phyloP scores from a whole-genome alignment of 192 early-diverging fungal genomes.

The Spizellomyces punctatus region DNA sequence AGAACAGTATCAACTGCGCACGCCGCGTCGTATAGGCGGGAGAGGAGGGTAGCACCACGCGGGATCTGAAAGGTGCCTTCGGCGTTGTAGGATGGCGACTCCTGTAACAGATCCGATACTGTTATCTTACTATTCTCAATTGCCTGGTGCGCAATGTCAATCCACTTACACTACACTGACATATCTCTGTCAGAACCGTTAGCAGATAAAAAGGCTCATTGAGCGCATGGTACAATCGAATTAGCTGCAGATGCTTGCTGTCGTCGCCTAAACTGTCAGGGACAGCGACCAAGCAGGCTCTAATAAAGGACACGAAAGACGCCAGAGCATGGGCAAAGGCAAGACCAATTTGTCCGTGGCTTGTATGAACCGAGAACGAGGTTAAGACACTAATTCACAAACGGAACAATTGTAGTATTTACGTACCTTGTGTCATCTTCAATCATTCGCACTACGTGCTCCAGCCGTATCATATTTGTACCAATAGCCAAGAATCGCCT shows the following conservation, averaged over 20 bases:
- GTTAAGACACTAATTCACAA: neutral
- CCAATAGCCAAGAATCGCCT: conserved; percentile 17
- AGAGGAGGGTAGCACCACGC: conserved; percentile 13
- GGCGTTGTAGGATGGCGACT: neutral
- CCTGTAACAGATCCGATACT: no score
- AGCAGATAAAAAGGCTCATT: no score
- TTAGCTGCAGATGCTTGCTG: neutral
- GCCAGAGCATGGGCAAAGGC: conserved; percentile 27
- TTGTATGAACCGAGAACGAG: neutral
- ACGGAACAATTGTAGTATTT: neutral
- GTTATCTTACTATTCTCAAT: no score
- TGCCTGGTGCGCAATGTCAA: no score
- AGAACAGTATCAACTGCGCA: conserved; percentile 7
- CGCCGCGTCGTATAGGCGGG: conserved; percentile 22
- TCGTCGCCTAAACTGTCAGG: neutral
- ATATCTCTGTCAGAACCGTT: no score
- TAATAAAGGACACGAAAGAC: conserved; percentile 15
- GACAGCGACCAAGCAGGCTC: conserved; percentile 5
- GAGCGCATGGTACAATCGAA: neutral
- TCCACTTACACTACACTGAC: no score
- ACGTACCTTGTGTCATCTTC: conserved; percentile 4
- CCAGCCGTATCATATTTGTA: conserved; percentile 13
- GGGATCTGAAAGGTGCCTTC: conserved; percentile 7
- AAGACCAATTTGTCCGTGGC: conserved; percentile 22
- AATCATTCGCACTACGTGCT: conserved; percentile 2